Evolutionary conservation across 371 early-diverging fungal species (phyloP).

Genomic region (Cokeromyces recurvatus): DNA sequence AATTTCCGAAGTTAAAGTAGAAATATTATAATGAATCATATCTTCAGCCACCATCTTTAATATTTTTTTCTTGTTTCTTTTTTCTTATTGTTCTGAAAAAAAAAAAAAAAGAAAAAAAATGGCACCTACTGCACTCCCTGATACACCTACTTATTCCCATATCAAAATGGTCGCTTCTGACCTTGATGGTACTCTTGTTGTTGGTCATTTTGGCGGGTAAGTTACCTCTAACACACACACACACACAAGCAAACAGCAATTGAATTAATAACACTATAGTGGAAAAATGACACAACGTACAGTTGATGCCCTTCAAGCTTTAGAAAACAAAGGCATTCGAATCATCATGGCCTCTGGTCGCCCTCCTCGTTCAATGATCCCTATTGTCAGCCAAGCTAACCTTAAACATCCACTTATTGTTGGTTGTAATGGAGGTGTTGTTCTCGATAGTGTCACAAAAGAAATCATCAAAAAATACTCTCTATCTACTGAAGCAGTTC

Average conservation of each 20-base stretch:
- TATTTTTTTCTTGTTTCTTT: no score
- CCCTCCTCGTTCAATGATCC: constrained; percentile 30
- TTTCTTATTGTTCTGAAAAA: no score
- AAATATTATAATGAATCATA: no score
- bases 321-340: constrained; percentile 25
- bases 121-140: constrained; percentile 1
- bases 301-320: constrained; percentile 21
- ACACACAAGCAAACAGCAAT: neutral
- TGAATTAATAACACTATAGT: neutral
- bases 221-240: no score
- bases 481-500: constrained; percentile 20
- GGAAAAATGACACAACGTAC: constrained; percentile 26
- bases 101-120: no score
- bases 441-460: constrained; percentile 27
- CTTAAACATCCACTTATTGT: constrained; percentile 24
- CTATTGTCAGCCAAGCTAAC: constrained; percentile 23
- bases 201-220: constrained; percentile 26
- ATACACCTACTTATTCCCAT: constrained; percentile 5
- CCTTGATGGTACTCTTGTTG: constrained; percentile 34
- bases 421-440: constrained; percentile 36
- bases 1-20: no score
- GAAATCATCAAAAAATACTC: constrained; percentile 29
- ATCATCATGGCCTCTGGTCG: constrained; percentile 39
- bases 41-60: no score
- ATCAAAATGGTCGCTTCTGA: constrained; percentile 37